phyloP scores from a whole-genome alignment of 2,329 filamentous ascomycete species.

The Hypoxylon sp. region DNA sequence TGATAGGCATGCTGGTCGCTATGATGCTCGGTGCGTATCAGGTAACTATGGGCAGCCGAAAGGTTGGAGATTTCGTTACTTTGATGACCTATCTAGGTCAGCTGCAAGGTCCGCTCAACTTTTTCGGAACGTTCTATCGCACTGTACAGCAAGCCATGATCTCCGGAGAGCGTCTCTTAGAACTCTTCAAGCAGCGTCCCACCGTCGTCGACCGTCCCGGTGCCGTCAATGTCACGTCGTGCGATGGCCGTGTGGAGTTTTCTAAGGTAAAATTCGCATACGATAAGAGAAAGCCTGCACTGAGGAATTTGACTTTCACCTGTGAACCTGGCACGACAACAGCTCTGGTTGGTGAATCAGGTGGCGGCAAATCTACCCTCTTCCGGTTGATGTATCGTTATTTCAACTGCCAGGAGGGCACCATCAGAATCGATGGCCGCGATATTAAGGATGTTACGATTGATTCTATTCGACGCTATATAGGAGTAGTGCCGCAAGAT shows the following conservation, averaged over 20 bases:
- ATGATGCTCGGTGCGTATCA: constrained; percentile 84
- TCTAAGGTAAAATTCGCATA: constrained; percentile 93
- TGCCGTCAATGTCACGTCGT: constrained; percentile 74
- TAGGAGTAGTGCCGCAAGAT: constrained; percentile 97
- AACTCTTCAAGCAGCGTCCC: constrained; percentile 95
- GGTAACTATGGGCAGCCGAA: constrained; percentile 75
- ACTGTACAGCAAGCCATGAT: constrained; percentile 98
- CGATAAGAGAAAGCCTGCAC: constrained; percentile 85
- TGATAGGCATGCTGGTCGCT: constrained; percentile 79
- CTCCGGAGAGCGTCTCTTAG: constrained; percentile 93
- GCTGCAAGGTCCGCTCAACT: constrained; percentile 85
- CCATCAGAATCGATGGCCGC: constrained; percentile 86
- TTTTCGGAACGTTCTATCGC: constrained; percentile 94
- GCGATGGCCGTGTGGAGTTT: constrained; percentile 87
- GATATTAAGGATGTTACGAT: constrained; percentile 91
- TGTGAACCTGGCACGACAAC: constrained; percentile 93
- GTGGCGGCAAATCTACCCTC: constrained; percentile 95
- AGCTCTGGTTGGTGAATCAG: constrained; percentile 95
- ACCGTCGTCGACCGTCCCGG: constrained; percentile 85
- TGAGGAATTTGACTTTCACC: constrained; percentile 87
- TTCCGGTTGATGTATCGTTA: constrained; percentile 97
- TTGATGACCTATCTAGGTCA: constrained; percentile 85
- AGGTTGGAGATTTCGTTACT: constrained; percentile 79
- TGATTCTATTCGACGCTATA: constrained; percentile 90
- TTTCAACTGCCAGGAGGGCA: constrained; percentile 87